Conservation (phyloP, 192 early-diverging fungal species). For the Phlyctochytrium arcticum region DNA sequence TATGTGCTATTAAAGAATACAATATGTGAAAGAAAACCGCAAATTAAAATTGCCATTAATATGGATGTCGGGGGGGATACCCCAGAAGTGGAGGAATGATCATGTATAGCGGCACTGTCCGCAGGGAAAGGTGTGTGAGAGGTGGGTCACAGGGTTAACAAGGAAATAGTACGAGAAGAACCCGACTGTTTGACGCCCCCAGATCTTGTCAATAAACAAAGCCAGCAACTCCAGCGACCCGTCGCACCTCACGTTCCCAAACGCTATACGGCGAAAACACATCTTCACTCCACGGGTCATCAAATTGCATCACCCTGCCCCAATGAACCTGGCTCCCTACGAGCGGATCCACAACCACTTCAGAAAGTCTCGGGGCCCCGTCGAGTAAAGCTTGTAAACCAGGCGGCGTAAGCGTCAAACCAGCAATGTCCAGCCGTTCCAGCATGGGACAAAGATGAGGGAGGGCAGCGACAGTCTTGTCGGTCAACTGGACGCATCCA, state of each 20-base stretch:
- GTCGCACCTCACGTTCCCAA: conserved; percentile 26
- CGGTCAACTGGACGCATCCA: conserved; percentile 21
- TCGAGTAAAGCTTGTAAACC: conserved; percentile 19
- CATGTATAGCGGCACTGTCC: no score
- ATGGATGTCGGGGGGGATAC: no score
- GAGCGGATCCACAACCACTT: conserved; percentile 4
- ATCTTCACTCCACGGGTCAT: conserved; percentile 27
- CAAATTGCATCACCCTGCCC: conserved; percentile 19
- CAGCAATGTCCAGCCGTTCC: conserved; percentile 30
- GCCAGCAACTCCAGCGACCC: conserved; percentile 17
- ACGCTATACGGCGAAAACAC: conserved; percentile 23
- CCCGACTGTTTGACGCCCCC: no score
- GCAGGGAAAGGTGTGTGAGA: no score
- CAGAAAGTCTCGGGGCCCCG: neutral
- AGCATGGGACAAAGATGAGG: conserved; percentile 22
- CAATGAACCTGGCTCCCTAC: conserved; percentile 11
- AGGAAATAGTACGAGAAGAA: no score
- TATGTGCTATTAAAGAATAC: no score
- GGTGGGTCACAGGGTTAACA: no score
- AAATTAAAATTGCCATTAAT: no score
- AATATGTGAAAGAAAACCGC: no score
- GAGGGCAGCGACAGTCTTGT: conserved; percentile 14
- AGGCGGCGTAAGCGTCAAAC: conserved; percentile 5
- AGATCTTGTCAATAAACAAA: conserved; percentile 29
- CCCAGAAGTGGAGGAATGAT: no score